Percentiles rank a stretch among this genome's conserved stretches.
These are phyloP conservation scores for Alternaria sp. DNA, from an alignment of 2,329 filamentous ascomycete genomes.

Conservation along the genomic window DNA sequence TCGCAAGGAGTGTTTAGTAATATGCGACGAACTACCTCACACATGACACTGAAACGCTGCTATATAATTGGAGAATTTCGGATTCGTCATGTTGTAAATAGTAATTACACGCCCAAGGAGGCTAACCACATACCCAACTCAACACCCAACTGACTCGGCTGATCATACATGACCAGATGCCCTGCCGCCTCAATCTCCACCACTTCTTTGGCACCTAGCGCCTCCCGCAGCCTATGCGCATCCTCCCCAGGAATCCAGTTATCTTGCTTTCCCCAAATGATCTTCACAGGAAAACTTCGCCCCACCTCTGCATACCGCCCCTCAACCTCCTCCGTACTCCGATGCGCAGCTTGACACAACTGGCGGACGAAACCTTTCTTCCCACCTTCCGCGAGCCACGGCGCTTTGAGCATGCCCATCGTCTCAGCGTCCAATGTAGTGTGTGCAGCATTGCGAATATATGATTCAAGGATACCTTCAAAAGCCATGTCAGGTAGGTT, in stretches of 20 bases:
- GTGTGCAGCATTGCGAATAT: constrained; percentile 26
- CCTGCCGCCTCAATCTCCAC: constrained; percentile 21
- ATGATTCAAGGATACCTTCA: constrained; percentile 26
- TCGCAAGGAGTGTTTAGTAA: not conserved
- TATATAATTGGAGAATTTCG: not conserved
- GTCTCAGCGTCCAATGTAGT: constrained; percentile 3
- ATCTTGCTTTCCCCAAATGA: constrained; percentile 29
- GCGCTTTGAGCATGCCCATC: constrained; percentile 19
- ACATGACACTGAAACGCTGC: not conserved
- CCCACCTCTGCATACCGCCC: constrained; percentile 23
- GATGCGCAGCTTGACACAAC: constrained; percentile 26
- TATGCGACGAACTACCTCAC: not conserved
- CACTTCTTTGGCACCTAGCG: constrained; percentile 18
- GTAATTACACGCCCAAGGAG: not conserved
- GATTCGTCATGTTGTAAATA: not conserved
- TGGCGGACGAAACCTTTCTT: constrained; percentile 26
- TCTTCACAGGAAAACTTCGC: constrained; percentile 17
- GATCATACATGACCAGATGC: constrained; percentile 28
- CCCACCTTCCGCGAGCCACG: constrained; percentile 21
- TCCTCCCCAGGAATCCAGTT: constrained; percentile 20
- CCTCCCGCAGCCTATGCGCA: constrained; percentile 20
- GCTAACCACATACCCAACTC: constrained; percentile 24
- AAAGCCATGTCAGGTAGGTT: constrained; percentile 22
- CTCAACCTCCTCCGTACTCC: constrained; percentile 25
- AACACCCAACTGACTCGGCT: constrained; percentile 19